Base-by-base conservation (phyloP, 2,329 filamentous ascomycete genomes). In the Xylaria arbuscula region DNA sequence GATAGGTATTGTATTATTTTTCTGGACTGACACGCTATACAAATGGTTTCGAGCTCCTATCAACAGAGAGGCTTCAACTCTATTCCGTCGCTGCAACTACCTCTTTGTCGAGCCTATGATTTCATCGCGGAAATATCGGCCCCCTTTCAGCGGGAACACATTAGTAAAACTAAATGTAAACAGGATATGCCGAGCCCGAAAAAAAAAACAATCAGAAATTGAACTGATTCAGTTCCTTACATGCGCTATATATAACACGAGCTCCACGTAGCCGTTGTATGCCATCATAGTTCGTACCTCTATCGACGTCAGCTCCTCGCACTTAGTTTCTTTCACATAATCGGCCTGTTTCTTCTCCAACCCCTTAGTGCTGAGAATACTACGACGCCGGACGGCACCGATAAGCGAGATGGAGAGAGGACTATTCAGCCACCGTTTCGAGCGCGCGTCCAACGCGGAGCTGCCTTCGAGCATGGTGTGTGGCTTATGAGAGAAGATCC, bases 191-290 rank as follows among this genome's bases (percentile, higher is more conserved):
- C 22, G 24, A 28, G 28, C 28, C 28, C n/a, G n/a, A n/a, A n/a
- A n/a, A n/a, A n/a, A 5, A 28, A 5, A 28, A 28, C 28, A 2
- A 28, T 28, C 17, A 22, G 45, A 59, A n/a, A 38, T 17, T 17
- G 28, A 38, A 19, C 48, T 47, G 36, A 58, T 45, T 64, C 24
- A 47, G 9, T 47, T 15, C 15, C 15, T 34, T 32, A 40, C n/a
- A 40, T 38, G 53, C n/a, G 32, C 15, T 32, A 32, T n/a, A 32
- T n/a, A 40, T 3, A 36, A 34, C 32, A 48, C 32, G 19, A 48
- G 6, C 63, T 61, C 32, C 50, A 61, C 62, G 62, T 42, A 47
- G n/a, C 17, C 4, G 38, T 11, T 59, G 34, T 34, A 53, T 45
- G 8, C 28, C 45, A 24, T 22, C 34, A 51, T 36, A 34, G 10